A percentile compares a stretch with the other conserved stretches of the same genome.
Conservation (phyloP, 108 stramenopile genomes). For the Pseudonitzschia pungens region DNA sequence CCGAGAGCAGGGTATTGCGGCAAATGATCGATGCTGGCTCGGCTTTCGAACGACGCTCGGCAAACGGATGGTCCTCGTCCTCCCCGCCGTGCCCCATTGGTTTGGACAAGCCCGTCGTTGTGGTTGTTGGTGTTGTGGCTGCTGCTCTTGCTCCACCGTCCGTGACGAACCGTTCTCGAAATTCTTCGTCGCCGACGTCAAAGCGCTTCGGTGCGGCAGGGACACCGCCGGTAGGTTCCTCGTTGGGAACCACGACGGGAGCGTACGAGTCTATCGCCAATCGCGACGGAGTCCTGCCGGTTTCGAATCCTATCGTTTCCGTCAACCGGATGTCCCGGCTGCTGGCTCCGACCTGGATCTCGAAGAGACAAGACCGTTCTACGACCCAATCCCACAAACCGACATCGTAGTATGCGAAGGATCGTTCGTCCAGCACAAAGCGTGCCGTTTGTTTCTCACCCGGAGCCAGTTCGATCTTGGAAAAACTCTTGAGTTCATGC, state of each 20-base stretch:
- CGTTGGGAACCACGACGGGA: background rate
- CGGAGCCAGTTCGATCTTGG: constrained; percentile 91
- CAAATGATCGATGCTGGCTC: background rate
- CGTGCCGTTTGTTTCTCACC: constrained; percentile 86
- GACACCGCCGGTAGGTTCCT: background rate
- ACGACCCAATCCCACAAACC: constrained; percentile 43
- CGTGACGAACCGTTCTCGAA: constrained; percentile 37
- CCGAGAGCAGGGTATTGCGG: constrained; percentile 42
- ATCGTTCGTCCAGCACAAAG: constrained; percentile 44
- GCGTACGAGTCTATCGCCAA: constrained; percentile 33
- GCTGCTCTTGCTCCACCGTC: background rate
- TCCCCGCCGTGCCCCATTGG: too few species aligned
- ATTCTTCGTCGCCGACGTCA: constrained; percentile 25
- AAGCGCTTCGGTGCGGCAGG: background rate
- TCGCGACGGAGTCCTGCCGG: constrained; percentile 16
- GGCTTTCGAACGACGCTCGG: too few species aligned
- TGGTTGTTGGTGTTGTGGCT: too few species aligned
- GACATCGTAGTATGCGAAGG: constrained; percentile 51
- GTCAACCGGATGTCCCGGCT: constrained; percentile 50
- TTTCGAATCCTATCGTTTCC: constrained; percentile 24
- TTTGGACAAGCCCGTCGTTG: too few species aligned
- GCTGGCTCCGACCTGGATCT: constrained; percentile 42
- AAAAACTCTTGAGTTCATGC: constrained; percentile 56
- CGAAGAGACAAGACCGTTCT: constrained; percentile 37
- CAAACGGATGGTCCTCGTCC: too few species aligned